Conservation (phyloP, 1,284 basidiomycete species). For the Neotropicomus parvogracilis region DNA sequence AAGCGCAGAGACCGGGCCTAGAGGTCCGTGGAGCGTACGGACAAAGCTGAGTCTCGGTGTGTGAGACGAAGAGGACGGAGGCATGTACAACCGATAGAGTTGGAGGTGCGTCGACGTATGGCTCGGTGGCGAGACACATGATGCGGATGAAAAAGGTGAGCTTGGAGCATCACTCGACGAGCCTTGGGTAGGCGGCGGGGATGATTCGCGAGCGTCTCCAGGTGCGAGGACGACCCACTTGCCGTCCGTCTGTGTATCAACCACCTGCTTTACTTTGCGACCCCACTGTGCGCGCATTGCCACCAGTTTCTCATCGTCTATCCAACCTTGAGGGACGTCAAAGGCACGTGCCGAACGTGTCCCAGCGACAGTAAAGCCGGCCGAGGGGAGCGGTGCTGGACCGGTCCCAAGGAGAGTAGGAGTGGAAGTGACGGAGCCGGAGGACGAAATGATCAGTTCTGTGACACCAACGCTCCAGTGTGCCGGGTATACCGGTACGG, state of each 20-base stretch:
- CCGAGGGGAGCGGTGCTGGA: constrained; percentile 1
- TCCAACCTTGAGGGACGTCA: constrained; percentile 68
- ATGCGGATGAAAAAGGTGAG: constrained; percentile 24
- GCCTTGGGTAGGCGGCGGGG: constrained; percentile 11
- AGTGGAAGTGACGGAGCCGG: constrained; percentile 20
- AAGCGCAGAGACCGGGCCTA: constrained; percentile 60
- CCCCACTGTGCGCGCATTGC: constrained; percentile 69
- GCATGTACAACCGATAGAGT: constrained; percentile 68
- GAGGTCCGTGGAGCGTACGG: constrained; percentile 64
- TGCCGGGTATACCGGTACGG: constrained; percentile 70
- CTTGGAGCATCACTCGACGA: constrained; percentile 23
- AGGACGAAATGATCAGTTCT: constrained; percentile 60
- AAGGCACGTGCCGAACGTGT: constrained; percentile 64
- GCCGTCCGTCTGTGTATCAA: constrained; percentile 72
- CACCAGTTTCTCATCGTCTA: constrained; percentile 61
- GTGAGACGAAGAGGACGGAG: constrained; percentile 45
- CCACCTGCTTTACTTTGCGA: constrained; percentile 63
- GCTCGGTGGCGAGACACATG: constrained; percentile 35
- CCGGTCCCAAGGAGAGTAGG: constrained; percentile 11
- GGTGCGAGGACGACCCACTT: constrained; percentile 80
- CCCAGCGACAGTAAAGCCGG: constrained; percentile 44
- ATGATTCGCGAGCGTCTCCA: constrained; percentile 35
- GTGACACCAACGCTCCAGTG: constrained; percentile 80
- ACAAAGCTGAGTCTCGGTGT: constrained; percentile 66
- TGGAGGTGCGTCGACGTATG: constrained; percentile 58